These are phyloP conservation scores for Amaranthus palmeri DNA, from an alignment of 148 eudicot species.

Conservation along the genomic window DNA sequence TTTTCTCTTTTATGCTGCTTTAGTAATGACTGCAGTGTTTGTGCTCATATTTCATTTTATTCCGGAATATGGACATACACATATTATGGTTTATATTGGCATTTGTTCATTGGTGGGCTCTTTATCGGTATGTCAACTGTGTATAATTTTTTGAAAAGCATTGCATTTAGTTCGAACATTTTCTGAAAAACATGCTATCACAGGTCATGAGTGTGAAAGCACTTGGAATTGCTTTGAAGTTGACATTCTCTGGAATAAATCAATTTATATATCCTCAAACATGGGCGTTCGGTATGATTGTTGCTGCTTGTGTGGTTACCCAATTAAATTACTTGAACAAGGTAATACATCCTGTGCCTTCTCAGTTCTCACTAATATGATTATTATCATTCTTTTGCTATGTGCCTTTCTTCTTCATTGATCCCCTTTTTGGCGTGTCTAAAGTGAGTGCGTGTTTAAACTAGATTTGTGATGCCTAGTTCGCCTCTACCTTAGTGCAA, in stretches of 20 bases:
- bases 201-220: conserved; percentile 91
- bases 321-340: no score
- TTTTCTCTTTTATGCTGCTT: conserved; percentile 61
- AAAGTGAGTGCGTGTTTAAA: no score
- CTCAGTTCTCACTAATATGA: no score
- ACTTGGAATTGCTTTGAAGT: conserved; percentile 71
- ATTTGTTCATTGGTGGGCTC: conserved; percentile 77
- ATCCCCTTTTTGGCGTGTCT: no score
- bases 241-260: conserved; percentile 69
- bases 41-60: conserved; percentile 50
- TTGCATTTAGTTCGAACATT: conserved; percentile 3
- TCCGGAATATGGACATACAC: conserved; percentile 71
- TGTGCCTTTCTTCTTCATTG: no score
- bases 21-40: conserved; percentile 50
- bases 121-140: conserved; percentile 48
- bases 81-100: conserved; percentile 77
- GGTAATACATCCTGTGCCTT: no score
- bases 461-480: no score
- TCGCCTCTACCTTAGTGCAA: no score
- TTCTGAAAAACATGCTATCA: conserved; percentile 18
- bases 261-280: conserved; percentile 70
- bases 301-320: no score
- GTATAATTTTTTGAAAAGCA: neutral
- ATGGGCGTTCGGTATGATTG: conserved; percentile 42
- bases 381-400: no score